Evolutionary conservation across 2,329 filamentous ascomycete species (phyloP).

Genomic region (Samsoniella hepiali): DNA sequence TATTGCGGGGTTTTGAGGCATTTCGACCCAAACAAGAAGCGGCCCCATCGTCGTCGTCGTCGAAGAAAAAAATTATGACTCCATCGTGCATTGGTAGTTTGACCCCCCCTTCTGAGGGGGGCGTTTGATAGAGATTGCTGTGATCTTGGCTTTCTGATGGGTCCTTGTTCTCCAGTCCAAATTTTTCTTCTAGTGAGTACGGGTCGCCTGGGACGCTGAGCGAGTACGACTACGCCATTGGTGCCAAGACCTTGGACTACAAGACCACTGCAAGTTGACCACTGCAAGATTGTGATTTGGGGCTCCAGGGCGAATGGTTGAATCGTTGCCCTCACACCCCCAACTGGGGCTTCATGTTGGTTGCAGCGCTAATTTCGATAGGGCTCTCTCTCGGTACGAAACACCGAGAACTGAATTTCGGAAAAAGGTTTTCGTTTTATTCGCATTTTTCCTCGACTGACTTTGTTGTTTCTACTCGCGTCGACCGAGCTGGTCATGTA

Average conservation of each 20-base stretch:
- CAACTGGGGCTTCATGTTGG: not conserved
- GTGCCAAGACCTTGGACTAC: not conserved
- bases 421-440: not conserved
- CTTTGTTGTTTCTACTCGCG: no score
- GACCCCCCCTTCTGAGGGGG: not conserved
- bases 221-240: not conserved
- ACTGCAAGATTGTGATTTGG: not conserved
- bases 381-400: not conserved
- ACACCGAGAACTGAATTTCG: not conserved
- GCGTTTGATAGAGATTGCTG: conserved; percentile 4
- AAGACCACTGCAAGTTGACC: not conserved
- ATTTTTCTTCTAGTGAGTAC: not conserved
- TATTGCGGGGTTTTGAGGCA: conserved; percentile 6
- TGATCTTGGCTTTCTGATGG: conserved; percentile 7
- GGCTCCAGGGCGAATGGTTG: not conserved
- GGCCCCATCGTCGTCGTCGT: not conserved
- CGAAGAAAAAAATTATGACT: not conserved
- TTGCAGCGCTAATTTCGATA: conserved; percentile 1
- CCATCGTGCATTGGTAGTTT: not conserved
- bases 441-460: not conserved
- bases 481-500: not conserved
- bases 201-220: no score
- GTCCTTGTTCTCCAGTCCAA: not conserved
- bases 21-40: not conserved
- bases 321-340: not conserved